Evolutionary conservation across 2,329 filamentous ascomycete species (phyloP), one percentile per base, ranked within the genome.

Genomic region (Mycogone perniciosa): DNA sequence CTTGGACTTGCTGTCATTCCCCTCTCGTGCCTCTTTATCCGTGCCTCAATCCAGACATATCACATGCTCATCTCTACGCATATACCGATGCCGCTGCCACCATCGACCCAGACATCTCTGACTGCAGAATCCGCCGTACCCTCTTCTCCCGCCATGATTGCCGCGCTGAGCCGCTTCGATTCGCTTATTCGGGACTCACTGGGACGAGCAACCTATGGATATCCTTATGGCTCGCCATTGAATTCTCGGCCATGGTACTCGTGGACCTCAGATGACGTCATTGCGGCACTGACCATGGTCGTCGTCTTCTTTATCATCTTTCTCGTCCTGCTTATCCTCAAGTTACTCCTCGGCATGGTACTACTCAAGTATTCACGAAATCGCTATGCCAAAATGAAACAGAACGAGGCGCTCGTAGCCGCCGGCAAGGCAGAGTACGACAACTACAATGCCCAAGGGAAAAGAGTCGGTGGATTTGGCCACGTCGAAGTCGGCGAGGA

Each of bases 61-160:
- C 88, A 96, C 70, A 97, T 97, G 92, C 95, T 97, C 63, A 79
- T 97, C 10, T 88, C 91, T 4, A 91, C 89, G 0, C 85, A 95
- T 61, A 77, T 96, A 33, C 86, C 89, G 0, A 80, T 86, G 7
- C 88, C 89, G 0, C 75, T 89, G 0, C 74, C 80, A 29, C 74
- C 84, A 29, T 82, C 84, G 4, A 74, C 81, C 30, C 79, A 85
- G 44, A 84, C 86, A 13, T 79, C 86, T 5, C 70, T 89, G 10
- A 74, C 80, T 4, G 72, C 84, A 4, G 85, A 88, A 39, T 80
- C 81, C 0, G 75, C 81, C 0, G 72, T 76, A 3, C 77, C 80
- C 0, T 77, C 84, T 0, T 91, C 88, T 0, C 86, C 88, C 0
- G 84, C 85, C 5, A 87, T 89, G 54, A 83, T 83, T 0, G 88